phyloP scores from a whole-genome alignment of 2,329 filamentous ascomycete species.

The Zasmidium citrigriseum region DNA sequence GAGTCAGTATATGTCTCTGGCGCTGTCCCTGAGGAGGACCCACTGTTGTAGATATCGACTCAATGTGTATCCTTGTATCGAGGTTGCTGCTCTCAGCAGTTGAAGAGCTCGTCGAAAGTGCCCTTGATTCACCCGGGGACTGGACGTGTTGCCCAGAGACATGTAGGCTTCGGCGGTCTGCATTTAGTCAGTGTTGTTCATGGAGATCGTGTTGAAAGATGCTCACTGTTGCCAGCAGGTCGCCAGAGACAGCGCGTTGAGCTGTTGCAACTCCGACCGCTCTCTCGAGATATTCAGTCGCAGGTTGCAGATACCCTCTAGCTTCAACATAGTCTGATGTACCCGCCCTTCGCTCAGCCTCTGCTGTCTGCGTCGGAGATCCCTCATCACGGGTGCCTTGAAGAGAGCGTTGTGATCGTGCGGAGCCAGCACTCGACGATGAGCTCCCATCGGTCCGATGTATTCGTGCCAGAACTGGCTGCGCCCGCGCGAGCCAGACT shows the following conservation, averaged over 20 bases:
- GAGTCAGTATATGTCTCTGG: neutral
- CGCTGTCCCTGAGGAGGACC: slow-evolving; percentile 15
- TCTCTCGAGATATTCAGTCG: slow-evolving; percentile 52
- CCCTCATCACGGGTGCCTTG: slow-evolving; percentile 27
- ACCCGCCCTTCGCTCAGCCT: slow-evolving; percentile 41
- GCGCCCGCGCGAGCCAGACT: slow-evolving; percentile 55
- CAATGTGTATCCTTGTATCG: slow-evolving; percentile 45
- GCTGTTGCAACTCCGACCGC: slow-evolving; percentile 47
- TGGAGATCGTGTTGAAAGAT: neutral
- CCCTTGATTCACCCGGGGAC: slow-evolving; percentile 44
- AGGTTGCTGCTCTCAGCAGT: slow-evolving; percentile 47
- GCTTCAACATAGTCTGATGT: slow-evolving; percentile 54
- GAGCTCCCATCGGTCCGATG: slow-evolving; percentile 45
- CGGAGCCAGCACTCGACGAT: slow-evolving; percentile 39
- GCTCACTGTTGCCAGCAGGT: slow-evolving; percentile 48
- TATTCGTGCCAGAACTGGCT: slow-evolving; percentile 51
- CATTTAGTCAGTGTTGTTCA: slow-evolving; percentile 3
- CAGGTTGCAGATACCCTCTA: slow-evolving; percentile 52
- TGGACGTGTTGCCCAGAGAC: slow-evolving; percentile 54
- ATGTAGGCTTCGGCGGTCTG: slow-evolving; percentile 56
- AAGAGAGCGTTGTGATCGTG: slow-evolving; percentile 35
- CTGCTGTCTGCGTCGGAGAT: slow-evolving; percentile 25
- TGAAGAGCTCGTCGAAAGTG: slow-evolving; percentile 50
- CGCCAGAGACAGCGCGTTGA: slow-evolving; percentile 41
- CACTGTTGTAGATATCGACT: slow-evolving; percentile 50